Conservation (phyloP, 179 eudicot species). For the Beta lomatogona region DNA sequence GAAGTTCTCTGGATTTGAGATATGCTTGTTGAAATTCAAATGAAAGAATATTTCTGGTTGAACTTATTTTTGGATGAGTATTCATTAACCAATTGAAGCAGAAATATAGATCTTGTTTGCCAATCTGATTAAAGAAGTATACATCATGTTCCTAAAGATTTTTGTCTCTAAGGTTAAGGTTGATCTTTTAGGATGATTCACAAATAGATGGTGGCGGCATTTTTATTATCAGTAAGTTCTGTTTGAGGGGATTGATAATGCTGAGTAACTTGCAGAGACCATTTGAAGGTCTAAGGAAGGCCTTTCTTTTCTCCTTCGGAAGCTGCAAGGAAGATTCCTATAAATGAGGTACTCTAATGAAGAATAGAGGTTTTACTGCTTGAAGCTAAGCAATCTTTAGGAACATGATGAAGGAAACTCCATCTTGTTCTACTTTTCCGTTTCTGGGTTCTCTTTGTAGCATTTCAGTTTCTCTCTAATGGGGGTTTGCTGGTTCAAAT, state of each 20-base stretch:
- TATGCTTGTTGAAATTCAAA: not conserved
- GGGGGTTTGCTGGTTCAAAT: too few species aligned
- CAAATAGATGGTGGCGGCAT: not conserved
- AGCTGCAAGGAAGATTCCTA: not conserved
- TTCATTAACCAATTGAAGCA: not conserved
- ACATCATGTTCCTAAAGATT: not conserved
- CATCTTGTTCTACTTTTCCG: not conserved
- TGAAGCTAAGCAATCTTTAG: not conserved
- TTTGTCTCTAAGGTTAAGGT: not conserved
- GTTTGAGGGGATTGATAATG: too few species aligned
- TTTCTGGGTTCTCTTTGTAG: not conserved
- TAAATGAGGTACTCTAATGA: not conserved
- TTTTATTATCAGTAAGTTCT: not conserved
- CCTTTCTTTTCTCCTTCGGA: not conserved
- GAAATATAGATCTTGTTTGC: not conserved
- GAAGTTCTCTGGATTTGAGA: not conserved
- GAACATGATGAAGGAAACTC: not conserved
- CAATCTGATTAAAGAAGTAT: not conserved
- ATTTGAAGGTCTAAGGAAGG: not conserved
- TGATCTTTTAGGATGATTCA: not conserved
- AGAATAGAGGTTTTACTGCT: not conserved
- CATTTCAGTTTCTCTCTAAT: not conserved
- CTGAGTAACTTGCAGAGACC: not conserved
- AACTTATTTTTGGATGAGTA: not conserved
- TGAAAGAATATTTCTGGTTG: not conserved